Evolutionary conservation across 2,329 filamentous ascomycete species (phyloP), one percentile per base, ranked within the genome.

Genomic region (Hypoxylon sp.): DNA sequence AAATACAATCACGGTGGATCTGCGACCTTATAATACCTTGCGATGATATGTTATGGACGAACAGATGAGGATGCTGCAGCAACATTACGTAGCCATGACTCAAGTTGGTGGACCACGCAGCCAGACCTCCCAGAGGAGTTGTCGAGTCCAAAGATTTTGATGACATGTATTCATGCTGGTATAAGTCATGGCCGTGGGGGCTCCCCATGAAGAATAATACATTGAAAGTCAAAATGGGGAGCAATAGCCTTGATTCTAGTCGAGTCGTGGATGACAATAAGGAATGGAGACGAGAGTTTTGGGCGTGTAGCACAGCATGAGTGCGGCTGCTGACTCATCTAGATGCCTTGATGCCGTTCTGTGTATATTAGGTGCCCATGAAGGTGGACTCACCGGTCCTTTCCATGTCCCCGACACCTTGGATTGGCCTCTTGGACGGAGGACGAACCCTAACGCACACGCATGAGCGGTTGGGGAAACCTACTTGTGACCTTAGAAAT

Each of bases 391-490:
- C 24, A 6, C 22, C 16, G 48, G 32, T 46, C 42, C 42, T 54
- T 28, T 36, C 36, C 51, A 30, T 2, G 16, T 40, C 11, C 36
- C 50, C 51, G 45, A 55, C 56, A 60, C 55, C 51, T 60, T 64
- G 24, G 28, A 48, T 40, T 46, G 30, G 50, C 57, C 33, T 56
- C 55, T 38, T 55, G 14, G 30, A 46, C 4, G 52, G 40, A 8
- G 26, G 28, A 26, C 6, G 24, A 58, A 64, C 30, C 50, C 26
- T 58, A 61, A 11, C 36, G 26, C 14, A 18, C 26, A 49, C 30
- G 24, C 42, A 49, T 24, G 22, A 26, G 26, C 36, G 28, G 38
- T 18, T 58, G 18, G 9, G 33, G 24, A 26, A 64, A 56, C 28
- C 20, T 59, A 61, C n/a, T n/a, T n/a, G n/a, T n/a, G n/a, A 62